A percentile compares a stretch with the other conserved stretches of the same genome.
phyloP scores from a whole-genome alignment of 2,329 filamentous ascomycete genomes.

The Ophiosphaerella korrae region DNA sequence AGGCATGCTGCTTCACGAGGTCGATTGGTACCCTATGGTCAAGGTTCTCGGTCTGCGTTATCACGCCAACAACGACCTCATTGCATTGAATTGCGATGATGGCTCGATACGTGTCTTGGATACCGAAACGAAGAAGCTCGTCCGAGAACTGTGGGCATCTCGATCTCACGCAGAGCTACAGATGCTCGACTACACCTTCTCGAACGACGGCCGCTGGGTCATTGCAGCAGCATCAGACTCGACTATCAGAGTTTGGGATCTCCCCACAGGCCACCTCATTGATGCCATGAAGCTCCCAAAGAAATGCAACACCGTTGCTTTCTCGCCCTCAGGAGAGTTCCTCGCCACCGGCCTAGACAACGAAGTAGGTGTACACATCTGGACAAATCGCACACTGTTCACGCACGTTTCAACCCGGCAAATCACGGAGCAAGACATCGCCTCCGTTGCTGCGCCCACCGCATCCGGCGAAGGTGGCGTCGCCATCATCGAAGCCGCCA shows the following conservation, averaged over 20 bases:
- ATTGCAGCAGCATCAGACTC: slow-evolving; percentile 83
- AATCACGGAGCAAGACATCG: slow-evolving; percentile 77
- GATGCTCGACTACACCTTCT: slow-evolving; percentile 66
- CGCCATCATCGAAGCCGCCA: slow-evolving; percentile 76
- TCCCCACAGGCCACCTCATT: slow-evolving; percentile 93
- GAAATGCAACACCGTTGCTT: slow-evolving; percentile 81
- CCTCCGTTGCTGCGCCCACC: slow-evolving; percentile 69
- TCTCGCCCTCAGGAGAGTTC: slow-evolving; percentile 89
- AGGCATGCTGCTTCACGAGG: slow-evolving; percentile 76
- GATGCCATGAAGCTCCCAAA: slow-evolving; percentile 83
- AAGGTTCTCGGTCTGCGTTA: slow-evolving; percentile 78
- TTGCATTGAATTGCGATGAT: slow-evolving; percentile 89
- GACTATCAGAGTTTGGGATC: slow-evolving; percentile 86
- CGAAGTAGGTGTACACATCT: slow-evolving; percentile 86
- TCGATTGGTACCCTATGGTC: slow-evolving; percentile 81
- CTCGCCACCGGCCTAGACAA: slow-evolving; percentile 87
- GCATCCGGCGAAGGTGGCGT: slow-evolving; percentile 82
- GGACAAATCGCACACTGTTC: slow-evolving; percentile 94
- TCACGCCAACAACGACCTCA: slow-evolving; percentile 80
- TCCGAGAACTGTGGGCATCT: slow-evolving; percentile 80
- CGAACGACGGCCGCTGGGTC: slow-evolving; percentile 91
- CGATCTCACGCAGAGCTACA: slow-evolving; percentile 56
- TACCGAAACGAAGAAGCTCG: slow-evolving; percentile 84
- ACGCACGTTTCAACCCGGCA: slow-evolving; percentile 84
- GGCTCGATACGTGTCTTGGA: slow-evolving; percentile 87